Evolutionary conservation across 768 basidiomycete species (phyloP), one percentile per base, ranked within the genome.

Genomic region (Cystofilobasidium capitatum): DNA sequence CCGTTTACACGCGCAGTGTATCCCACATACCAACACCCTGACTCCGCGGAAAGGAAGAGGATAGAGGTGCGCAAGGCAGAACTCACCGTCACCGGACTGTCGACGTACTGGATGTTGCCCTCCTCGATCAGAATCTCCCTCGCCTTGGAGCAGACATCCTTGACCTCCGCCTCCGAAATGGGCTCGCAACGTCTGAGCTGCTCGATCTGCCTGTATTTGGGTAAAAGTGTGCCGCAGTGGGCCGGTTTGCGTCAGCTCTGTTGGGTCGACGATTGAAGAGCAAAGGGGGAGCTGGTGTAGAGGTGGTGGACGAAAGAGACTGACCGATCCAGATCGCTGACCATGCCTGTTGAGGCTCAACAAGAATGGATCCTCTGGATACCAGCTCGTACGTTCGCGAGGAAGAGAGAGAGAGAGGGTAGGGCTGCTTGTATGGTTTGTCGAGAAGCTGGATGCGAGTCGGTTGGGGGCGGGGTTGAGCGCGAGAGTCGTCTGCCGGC

Each of bases 81-180:
- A 72, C 77, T 69, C 36, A 79, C 80, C 40, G 94, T 97, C 17
- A 97, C 92, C 17, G 94, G 94, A 54, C 91, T 87, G 79, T 97
- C 93, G 39, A 98, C 88, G 71, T 86, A 84, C 76, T 97, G 93
- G 1, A 99, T 92, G 76, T 99, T 99, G 2, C 88, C 94, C 78
- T 98, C 94, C 78, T 98, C 94, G 73, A 97, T 90, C 37, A 97
- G 81, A 65, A 97, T 93, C 79, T 98, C 96, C 66, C 92, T 83
- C 31, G 96, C 96, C 75, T 96, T 97, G 73, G 92, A 81, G 79
- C 94, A 99, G 10, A 99, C 82, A 72, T 88, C 83, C 76, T 96
- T 97, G 71, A 99, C 96, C 73, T 94, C 87, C 69, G 90, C 88
- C 77, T 99, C 94, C 33, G 91, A 89, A 73, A 99, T 93, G 66